Base-by-base conservation (phyloP, 202 grass and related monocot species). In the Eragrostis tef region DNA sequence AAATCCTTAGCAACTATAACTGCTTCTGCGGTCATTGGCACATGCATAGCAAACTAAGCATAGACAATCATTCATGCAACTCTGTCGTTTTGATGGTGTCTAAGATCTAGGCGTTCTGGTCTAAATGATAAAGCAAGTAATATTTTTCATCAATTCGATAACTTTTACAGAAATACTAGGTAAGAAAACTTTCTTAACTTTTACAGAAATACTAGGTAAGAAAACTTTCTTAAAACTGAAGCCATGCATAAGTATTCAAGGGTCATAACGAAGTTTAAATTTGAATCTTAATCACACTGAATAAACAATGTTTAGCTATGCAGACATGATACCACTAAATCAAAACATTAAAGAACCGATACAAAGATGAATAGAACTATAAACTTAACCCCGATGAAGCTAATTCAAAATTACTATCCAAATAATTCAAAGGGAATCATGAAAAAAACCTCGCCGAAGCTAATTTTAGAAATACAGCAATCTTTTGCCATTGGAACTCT, bases 401-500 rank as follows among this genome's bases (percentile, higher is more conserved):
- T 79, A 92, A 25, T 86, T 82, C 60, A 64, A 7, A 64, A 43
- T 11, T 9, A 43, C 14, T 54, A 51, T 26, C 22, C 45, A 36
- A 77, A 50, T 78, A 71, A 84, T 36, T 22, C 9, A 74, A 64
- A 17, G 85, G 80, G 50, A 83, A 53, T 11, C 63, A 77, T 62
- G 39, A 63, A 66, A 67, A 77, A 61, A 59, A 97, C 92, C 92
- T 94, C 63, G 75, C 66, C 41, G 82, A 89, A 85, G 88, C 67
- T 76, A 89, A 42, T 86, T 87, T 94, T 47, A 94, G 82, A 79
- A 94, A 98, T 24, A 87, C 56, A 5, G 85, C 59, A 80, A 98
- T 87, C 86, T 93, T 93, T 29, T 94, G 71, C 88, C 92, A 86
- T 59, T 98, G 90, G 51, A 94, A 84, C 70, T 98, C 92, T 84